Conservation (phyloP, 345 rosid species). For the Sisymbrium irio region DNA sequence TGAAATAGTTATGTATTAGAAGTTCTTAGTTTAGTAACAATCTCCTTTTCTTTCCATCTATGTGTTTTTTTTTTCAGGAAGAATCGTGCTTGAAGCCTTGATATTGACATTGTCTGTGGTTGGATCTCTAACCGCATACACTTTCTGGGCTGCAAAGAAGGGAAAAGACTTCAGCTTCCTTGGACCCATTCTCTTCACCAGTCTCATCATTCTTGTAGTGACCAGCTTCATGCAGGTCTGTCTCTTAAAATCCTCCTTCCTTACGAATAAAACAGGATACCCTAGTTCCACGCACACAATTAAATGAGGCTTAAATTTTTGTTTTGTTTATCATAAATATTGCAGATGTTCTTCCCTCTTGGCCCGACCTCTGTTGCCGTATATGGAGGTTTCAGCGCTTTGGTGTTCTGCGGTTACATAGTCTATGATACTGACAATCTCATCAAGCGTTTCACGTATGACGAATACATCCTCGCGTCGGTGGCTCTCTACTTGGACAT, state of each 20-base stretch:
- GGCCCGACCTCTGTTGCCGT: conserved; percentile 76
- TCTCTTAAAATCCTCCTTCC: neutral
- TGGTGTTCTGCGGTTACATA: conserved; percentile 88
- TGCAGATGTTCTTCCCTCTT: conserved; percentile 83
- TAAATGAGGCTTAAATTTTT: neutral
- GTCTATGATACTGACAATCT: conserved; percentile 86
- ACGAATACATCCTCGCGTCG: conserved; percentile 90
- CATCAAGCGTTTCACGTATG: conserved; percentile 92
- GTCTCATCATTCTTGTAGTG: conserved; percentile 68
- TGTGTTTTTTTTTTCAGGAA: conserved; percentile 48
- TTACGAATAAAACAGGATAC: neutral
- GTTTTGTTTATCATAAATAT: neutral
- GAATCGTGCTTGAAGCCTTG: conserved; percentile 89
- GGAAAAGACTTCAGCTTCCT: conserved; percentile 93
- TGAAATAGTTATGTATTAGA: neutral
- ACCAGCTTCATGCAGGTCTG: conserved; percentile 86
- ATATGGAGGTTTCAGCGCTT: conserved; percentile 76
- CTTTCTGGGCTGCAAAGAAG: conserved; percentile 98
- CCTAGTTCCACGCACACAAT: neutral
- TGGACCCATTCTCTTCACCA: conserved; percentile 87
- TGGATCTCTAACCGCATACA: conserved; percentile 73
- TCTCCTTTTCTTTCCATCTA: neutral
- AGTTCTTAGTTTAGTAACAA: neutral
- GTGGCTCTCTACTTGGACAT: conserved; percentile 84
- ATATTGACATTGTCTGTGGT: conserved; percentile 86